Evolutionary conservation across 2,329 filamentous ascomycete genomes (phyloP).

Genomic region (Rhinocladiella mackenziei): DNA sequence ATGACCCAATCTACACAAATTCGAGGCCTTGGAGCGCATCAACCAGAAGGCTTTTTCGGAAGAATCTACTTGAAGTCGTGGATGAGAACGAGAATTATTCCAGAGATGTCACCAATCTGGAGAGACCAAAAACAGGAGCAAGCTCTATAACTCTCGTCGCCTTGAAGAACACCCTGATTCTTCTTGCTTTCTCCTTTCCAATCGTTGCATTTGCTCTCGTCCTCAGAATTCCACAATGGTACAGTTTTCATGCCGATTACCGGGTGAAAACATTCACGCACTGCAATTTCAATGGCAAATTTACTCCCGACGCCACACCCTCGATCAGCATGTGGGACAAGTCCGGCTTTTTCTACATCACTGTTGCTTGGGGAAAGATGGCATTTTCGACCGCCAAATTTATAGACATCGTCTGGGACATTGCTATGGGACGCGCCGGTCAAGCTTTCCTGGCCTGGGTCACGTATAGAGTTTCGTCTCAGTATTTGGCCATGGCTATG

Average conservation of each 20-base stretch:
- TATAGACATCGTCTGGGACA: conserved; percentile 38
- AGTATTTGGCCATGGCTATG: conserved; percentile 34
- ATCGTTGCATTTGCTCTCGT: conserved; percentile 14
- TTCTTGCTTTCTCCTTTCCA: conserved; percentile 18
- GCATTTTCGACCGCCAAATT: conserved; percentile 36
- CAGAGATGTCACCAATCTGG: neutral
- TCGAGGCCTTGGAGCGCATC: conserved; percentile 7
- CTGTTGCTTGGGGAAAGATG: conserved; percentile 21
- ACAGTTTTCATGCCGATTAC: conserved; percentile 9
- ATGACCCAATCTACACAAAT: conserved; percentile 6
- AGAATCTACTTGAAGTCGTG: neutral
- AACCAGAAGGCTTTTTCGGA: conserved; percentile 8
- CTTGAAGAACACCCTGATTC: conserved; percentile 5
- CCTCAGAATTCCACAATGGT: conserved; percentile 9
- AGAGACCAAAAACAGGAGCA: no score
- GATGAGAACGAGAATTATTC: no score
- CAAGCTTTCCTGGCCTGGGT: conserved; percentile 34
- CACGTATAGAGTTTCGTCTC: conserved; percentile 35
- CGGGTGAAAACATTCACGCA: conserved; percentile 18
- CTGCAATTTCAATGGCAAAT: conserved; percentile 21
- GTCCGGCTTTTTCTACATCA: conserved; percentile 22
- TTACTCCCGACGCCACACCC: conserved; percentile 13
- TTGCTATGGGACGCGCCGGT: conserved; percentile 33
- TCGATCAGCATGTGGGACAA: conserved; percentile 18
- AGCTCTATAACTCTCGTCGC: neutral